Evolutionary conservation across 495 filamentous ascomycete species (phyloP), one percentile per base, ranked within the genome.

Genomic region (Pyrenula aspistea): DNA sequence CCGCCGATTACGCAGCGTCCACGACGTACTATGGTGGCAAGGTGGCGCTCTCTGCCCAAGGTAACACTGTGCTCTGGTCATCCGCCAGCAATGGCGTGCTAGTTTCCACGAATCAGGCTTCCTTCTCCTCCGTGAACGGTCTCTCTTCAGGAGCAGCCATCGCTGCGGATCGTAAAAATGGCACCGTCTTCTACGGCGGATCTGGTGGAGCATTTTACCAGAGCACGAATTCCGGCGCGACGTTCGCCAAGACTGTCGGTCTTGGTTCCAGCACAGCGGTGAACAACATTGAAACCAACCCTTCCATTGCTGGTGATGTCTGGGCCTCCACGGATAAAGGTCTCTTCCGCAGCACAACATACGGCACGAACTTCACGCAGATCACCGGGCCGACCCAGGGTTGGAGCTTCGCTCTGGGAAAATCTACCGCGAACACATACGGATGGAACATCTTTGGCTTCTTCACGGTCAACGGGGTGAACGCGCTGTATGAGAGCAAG

Each of bases 241-340:
- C 71, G 10, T 82, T 83, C 57, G 59, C 68, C 12, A 54, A 63
- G 15, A 62, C 63, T 0, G 67, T 63, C 0, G 56, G 65, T 2
- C 56, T 77, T n/a, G 63, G 62, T n/a, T 63, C 65, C 54, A 59
- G 61, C n/a, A 57, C 51, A 24, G 60, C 61, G 4, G 68, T 78
- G 54, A 71, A 71, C 22, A 74, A 74, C 31, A 74, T 82, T n/a
- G 68, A 62, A 10, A 73, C 73, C 1, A 73, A 80, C 56, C 78
- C 77, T 19, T 64, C 65, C 20, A 63, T 66, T 2, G 70, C 75
- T 0, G 80, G 80, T 25, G 75, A 80, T 56, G 64, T 83, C 19
- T 81, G 69, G 71, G 72, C 74, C 12, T 75, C 73, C 49, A 81
- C 78, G n/a, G 67, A 78, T 42, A 62, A 49, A 1, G 80, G 80